Base-by-base conservation (phyloP, 352 stramenopile genomes). In the Phytopythium vexans region DNA sequence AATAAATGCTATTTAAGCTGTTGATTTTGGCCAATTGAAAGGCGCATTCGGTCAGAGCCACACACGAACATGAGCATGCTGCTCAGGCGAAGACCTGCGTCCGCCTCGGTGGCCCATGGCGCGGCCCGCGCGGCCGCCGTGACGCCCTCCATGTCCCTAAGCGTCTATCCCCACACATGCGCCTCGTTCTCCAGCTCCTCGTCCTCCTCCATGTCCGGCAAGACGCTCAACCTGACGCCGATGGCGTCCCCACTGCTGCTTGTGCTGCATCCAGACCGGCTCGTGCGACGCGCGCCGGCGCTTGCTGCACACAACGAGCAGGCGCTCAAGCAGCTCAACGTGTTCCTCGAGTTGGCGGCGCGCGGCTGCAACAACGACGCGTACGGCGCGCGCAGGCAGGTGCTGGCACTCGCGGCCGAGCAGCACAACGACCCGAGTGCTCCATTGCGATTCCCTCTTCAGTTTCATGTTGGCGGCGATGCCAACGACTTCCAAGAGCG, bases 311-410 rank as follows among this genome's bases (percentile, higher is more conserved):
- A 74, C 54, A 89, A 92, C 44, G 81, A 89, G 59, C 58, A 81
- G 14, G 79, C 81, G 11, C 67, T 92, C n/a, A 92, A 92, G 61
- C 70, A 87, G 48, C 72, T 92, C 49, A 92, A 92, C 61, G 58
- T 78, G 45, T 92, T 89, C 56, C 60, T 92, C 12, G 75, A 83
- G 51, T 62, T 92, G 44, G 81, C 81, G 12, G 45, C 66, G 7
- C 70, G 62, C 14, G 81, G 74, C 47, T 92, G 81, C 60, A 88
- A 89, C 58, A 87, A 85, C 64, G 74, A 89, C 65, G 67, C 72
- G 5, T 79, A 72, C 57, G 65, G 64, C 41, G 70, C 77, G 11
- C 78, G 77, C 14, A 77, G 74, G 43, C 74, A 85, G 34, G 57
- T 87, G 31, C 49, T 83, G 34, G 71, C 65, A 9, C 58, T 81